Evolutionary conservation across 2,329 filamentous ascomycete genomes (phyloP).

Genomic region (Aspergillus ochraceus): DNA sequence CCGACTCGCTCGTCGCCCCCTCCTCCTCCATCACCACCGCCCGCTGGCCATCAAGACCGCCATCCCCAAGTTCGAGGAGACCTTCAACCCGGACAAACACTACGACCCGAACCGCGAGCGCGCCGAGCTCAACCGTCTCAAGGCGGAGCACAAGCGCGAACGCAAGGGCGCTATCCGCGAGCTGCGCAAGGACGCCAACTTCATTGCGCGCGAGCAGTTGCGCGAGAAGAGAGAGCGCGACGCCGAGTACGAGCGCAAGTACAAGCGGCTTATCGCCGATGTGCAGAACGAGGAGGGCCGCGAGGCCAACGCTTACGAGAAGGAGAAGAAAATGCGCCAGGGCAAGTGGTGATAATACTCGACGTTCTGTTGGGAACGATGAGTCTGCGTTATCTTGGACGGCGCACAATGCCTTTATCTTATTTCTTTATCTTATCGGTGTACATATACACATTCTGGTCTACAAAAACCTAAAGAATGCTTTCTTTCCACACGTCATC

Average conservation of each 20-base stretch:
- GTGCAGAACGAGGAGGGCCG: slow-evolving; percentile 92
- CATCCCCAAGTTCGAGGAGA: slow-evolving; percentile 94
- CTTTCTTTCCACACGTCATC: neutral
- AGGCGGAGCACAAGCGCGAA: slow-evolving; percentile 91
- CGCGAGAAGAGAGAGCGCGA: slow-evolving; percentile 91
- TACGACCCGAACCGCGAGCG: slow-evolving; percentile 95
- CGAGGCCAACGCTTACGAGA: slow-evolving; percentile 85
- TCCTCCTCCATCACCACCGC: slow-evolving; percentile 85
- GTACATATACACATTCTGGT: neutral
- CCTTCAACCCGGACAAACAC: slow-evolving; percentile 91
- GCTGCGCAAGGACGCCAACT: slow-evolving; percentile 90
- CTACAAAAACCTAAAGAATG: neutral
- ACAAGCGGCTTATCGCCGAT: slow-evolving; percentile 85
- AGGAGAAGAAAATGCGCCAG: slow-evolving; percentile 76
- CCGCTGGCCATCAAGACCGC: slow-evolving; percentile 84
- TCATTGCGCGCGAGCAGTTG: slow-evolving; percentile 87
- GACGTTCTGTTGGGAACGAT: neutral
- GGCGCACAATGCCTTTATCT: neutral
- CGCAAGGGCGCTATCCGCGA: slow-evolving; percentile 92
- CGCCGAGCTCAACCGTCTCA: slow-evolving; percentile 78
- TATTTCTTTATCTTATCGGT: neutral
- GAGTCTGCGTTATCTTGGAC: neutral
- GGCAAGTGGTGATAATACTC: slow-evolving; percentile 50
- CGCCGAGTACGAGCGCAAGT: slow-evolving; percentile 94
- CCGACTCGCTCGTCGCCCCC: slow-evolving; percentile 68